phyloP scores from a whole-genome alignment of 2,329 filamentous ascomycete genomes.

The Lasiodiplodia sp. region DNA sequence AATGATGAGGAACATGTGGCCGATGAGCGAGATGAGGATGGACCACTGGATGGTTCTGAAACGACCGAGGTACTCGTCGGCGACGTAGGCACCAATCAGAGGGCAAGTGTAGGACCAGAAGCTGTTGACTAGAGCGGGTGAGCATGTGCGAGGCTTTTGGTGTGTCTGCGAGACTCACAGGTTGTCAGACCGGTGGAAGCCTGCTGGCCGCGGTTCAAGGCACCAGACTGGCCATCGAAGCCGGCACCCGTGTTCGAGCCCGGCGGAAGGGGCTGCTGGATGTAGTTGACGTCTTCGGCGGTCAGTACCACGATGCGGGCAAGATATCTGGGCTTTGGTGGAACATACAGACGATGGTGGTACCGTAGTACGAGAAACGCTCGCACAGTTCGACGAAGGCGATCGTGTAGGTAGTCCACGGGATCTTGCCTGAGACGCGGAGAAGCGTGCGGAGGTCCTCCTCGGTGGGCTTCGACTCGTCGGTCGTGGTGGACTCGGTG shows the following conservation, averaged over 20 bases:
- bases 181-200: slow-evolving; percentile 46
- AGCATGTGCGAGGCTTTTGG: not conserved
- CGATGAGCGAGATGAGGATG: slow-evolving; percentile 57
- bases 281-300: slow-evolving; percentile 49
- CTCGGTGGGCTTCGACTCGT: slow-evolving; percentile 60
- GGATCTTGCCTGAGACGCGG: slow-evolving; percentile 70
- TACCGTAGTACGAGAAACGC: slow-evolving; percentile 80
- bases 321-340: not conserved
- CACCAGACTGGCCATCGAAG: slow-evolving; percentile 44
- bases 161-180: slow-evolving; percentile 34
- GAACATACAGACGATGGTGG: slow-evolving; percentile 67
- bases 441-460: slow-evolving; percentile 69
- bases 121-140: slow-evolving; percentile 42
- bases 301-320: slow-evolving; percentile 3
- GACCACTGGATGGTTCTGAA: slow-evolving; percentile 67
- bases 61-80: slow-evolving; percentile 65
- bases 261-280: slow-evolving; percentile 46
- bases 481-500: slow-evolving; percentile 33
- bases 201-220: slow-evolving; percentile 46
- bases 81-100: slow-evolving; percentile 63
- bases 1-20: slow-evolving; percentile 62
- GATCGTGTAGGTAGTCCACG: slow-evolving; percentile 72
- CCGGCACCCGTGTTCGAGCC: slow-evolving; percentile 42
- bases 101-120: slow-evolving; percentile 53
- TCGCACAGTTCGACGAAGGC: slow-evolving; percentile 78